These are phyloP conservation scores for Phytophthora tentaculata DNA, from an alignment of 352 stramenopile species.

Conservation along the genomic window DNA sequence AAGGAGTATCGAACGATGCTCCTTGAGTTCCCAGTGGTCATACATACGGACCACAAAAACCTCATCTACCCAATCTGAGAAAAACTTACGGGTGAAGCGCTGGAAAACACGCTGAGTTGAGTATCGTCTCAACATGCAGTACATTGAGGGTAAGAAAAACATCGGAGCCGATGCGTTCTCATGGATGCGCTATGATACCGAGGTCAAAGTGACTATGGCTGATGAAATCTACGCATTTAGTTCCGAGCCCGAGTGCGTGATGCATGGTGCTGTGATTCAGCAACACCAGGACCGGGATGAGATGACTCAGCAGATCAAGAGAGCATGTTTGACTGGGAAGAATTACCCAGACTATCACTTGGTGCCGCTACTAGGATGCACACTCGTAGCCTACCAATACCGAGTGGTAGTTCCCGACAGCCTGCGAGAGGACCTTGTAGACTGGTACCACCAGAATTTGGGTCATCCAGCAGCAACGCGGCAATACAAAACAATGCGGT, in stretches of 20 bases:
- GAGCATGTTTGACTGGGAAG: background rate
- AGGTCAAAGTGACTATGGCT: background rate
- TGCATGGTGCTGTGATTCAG: background rate
- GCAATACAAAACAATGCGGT: background rate
- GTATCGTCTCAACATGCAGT: background rate
- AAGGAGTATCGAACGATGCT: constrained; percentile 14
- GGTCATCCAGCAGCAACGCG: background rate
- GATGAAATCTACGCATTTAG: background rate
- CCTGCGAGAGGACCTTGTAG: background rate
- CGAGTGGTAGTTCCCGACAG: background rate
- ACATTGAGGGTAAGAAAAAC: constrained; percentile 6
- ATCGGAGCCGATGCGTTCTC: constrained; percentile 16
- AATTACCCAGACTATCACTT: constrained; percentile 3
- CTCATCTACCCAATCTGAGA: background rate
- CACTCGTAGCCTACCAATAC: too few relatives aligned
- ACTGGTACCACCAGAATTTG: constrained; percentile 3
- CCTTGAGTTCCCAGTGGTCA: constrained; percentile 9
- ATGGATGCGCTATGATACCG: background rate
- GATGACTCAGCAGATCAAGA: background rate
- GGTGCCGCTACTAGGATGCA: background rate
- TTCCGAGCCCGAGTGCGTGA: background rate
- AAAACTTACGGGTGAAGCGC: background rate
- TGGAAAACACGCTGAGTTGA: background rate
- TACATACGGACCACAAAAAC: too few relatives aligned
- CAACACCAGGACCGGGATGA: background rate